Evolutionary conservation across 2,329 filamentous ascomycete genomes (phyloP).

Genomic region (Trichoderma koningii): DNA sequence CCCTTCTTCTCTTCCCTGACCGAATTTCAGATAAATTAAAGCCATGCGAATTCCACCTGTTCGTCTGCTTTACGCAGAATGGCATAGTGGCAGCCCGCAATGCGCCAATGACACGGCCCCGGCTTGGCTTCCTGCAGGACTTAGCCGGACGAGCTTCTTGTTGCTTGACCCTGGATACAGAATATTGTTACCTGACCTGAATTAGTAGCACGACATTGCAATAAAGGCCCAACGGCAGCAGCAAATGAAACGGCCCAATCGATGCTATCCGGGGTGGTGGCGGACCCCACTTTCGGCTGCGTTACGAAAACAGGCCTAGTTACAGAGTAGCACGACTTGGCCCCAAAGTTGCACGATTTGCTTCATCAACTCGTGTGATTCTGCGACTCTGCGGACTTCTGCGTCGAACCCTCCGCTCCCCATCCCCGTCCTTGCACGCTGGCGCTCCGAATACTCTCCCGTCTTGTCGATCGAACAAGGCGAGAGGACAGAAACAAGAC

Average conservation of each 20-base stretch:
- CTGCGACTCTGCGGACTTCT: neutral
- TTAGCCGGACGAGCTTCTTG: constrained; percentile 5
- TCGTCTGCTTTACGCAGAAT: constrained; percentile 3
- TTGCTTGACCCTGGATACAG: neutral
- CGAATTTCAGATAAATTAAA: constrained; percentile 1
- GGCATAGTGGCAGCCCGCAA: neutral
- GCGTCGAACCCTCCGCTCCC: neutral
- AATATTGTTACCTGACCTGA: too few species aligned
- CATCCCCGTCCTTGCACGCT: neutral
- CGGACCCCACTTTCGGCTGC: constrained; percentile 19
- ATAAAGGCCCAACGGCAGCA: constrained; percentile 8
- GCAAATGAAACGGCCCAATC: constrained; percentile 21
- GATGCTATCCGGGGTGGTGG: constrained; percentile 18
- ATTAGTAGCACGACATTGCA: neutral
- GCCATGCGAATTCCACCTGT: neutral
- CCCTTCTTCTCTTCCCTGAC: neutral
- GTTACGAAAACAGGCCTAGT: constrained; percentile 15
- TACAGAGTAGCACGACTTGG: constrained; percentile 19
- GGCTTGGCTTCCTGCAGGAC: constrained; percentile 16
- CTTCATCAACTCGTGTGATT: neutral
- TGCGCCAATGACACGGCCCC: constrained; percentile 13
- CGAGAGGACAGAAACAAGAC: neutral
- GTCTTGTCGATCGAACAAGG: neutral
- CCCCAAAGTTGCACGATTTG: constrained; percentile 10
- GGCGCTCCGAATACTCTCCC: neutral